Conservation (phyloP, 495 filamentous ascomycete genomes). For the Podospora comata region DNA sequence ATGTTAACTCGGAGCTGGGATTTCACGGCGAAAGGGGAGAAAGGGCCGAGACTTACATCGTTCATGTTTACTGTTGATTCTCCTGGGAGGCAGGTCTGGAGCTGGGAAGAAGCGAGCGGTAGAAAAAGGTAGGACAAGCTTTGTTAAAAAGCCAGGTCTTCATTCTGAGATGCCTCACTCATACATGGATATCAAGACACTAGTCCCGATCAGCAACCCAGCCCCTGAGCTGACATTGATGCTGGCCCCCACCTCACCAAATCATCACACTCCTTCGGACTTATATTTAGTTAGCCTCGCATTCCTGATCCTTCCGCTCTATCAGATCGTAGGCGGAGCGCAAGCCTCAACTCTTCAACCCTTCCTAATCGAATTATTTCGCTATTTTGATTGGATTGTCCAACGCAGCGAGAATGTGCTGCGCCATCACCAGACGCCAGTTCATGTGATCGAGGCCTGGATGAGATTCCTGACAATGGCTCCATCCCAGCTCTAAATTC, state of each 20-base stretch:
- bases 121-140: neutral
- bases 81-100: neutral
- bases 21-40: neutral
- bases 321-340: neutral
- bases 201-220: neutral
- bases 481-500: no score
- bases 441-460: no score
- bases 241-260: neutral
- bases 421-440: no score
- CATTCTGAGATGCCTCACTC: neutral
- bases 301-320: neutral
- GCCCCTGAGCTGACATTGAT: neutral
- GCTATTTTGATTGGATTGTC: no score
- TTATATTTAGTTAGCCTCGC: neutral
- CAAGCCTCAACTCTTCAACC: neutral
- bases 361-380: no score
- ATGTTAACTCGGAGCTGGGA: neutral
- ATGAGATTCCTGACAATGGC: no score
- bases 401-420: no score
- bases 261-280: neutral
- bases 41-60: constrained; percentile 5
- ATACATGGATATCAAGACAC: neutral
- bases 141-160: neutral
- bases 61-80: neutral
- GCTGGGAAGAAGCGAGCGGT: neutral